Evolutionary conservation across 2,329 filamentous ascomycete species (phyloP), one percentile per base, ranked within the genome.

Genomic region (Akanthomyces muscarius): DNA sequence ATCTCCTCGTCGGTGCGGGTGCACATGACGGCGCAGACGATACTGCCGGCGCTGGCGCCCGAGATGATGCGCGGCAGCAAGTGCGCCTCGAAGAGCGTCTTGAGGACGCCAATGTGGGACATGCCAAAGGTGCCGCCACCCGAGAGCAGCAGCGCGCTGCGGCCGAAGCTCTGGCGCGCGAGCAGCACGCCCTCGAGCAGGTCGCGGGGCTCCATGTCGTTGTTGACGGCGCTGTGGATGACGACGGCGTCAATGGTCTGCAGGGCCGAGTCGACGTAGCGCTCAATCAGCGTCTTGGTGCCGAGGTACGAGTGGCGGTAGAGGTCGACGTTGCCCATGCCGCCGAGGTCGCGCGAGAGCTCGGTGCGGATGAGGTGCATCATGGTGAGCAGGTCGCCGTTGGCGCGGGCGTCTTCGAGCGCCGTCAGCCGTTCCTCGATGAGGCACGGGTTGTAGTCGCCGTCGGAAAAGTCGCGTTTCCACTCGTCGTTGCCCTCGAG

Each of bases 91-190:
- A 88, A 92, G 3, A 97, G 80, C 4, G 89, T 84, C 74, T 96
- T 96, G 61, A 96, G 78, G 3, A 97, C 92, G 1, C 92, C 92
- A 61, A 96, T 89, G 72, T 97, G 92, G 64, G 90, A 90, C 90
- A 97, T 96, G 47, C 92, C 92, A 76, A 96, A 92, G 0, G 92
- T 95, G 1, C 89, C 92, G 2, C 92, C 92, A 8, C 92, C 92
- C 5, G 92, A 96, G 11, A 97, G 79, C 11, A 96, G 80, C 57
- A 97, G 77, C 0, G 91, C 92, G 66, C 89, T 95, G 65, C 92
- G 84, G n/a, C 92, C 92, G 71, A 92, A 96, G 42, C 90, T 89
- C 71, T 93, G 90, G 45, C 91, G 85, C 1, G 90, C 85, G 62
- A 86, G 84, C 52, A 93, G 75, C 66, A 95, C 80, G 63, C 87